Evolutionary conservation across 768 basidiomycete genomes (phyloP).

Genomic region (Leccinellum luteum): DNA sequence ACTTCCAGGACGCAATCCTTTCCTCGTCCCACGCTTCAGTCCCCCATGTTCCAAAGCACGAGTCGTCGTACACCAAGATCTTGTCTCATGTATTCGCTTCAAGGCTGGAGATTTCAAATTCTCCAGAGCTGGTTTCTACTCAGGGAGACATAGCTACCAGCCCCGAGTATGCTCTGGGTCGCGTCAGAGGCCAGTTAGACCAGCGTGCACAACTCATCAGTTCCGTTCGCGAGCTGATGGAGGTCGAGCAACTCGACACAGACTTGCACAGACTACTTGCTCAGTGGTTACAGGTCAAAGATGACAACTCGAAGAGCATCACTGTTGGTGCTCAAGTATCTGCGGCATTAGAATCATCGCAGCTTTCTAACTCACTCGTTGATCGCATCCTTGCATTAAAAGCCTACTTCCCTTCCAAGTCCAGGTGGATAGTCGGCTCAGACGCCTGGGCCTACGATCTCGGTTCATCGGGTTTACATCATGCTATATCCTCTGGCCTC

Average conservation of each 20-base stretch:
- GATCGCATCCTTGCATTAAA: slow-evolving; percentile 58
- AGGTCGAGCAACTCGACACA: slow-evolving; percentile 42
- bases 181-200: slow-evolving; percentile 79
- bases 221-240: slow-evolving; percentile 65
- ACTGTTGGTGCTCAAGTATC: slow-evolving; percentile 58
- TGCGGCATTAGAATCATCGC: slow-evolving; percentile 42
- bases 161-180: slow-evolving; percentile 94
- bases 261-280: slow-evolving; percentile 71
- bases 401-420: slow-evolving; percentile 46
- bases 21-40: slow-evolving; percentile 22
- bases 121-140: slow-evolving; percentile 65
- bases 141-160: slow-evolving; percentile 78
- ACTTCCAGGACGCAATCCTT: slow-evolving; percentile 42
- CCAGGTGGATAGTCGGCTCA: slow-evolving; percentile 54
- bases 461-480: slow-evolving; percentile 92
- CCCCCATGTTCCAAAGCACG: slow-evolving; percentile 84
- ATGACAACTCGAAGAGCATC: slow-evolving; percentile 63
- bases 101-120: slow-evolving; percentile 86
- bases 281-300: slow-evolving; percentile 76
- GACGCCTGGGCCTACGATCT: slow-evolving; percentile 80
- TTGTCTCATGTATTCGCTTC: slow-evolving; percentile 76
- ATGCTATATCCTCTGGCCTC: slow-evolving; percentile 85
- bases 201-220: slow-evolving; percentile 65
- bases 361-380: slow-evolving; percentile 42
- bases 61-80: slow-evolving; percentile 88